phyloP scores from a whole-genome alignment of 257 asterid genomes.

The Osmanthus fragrans region DNA sequence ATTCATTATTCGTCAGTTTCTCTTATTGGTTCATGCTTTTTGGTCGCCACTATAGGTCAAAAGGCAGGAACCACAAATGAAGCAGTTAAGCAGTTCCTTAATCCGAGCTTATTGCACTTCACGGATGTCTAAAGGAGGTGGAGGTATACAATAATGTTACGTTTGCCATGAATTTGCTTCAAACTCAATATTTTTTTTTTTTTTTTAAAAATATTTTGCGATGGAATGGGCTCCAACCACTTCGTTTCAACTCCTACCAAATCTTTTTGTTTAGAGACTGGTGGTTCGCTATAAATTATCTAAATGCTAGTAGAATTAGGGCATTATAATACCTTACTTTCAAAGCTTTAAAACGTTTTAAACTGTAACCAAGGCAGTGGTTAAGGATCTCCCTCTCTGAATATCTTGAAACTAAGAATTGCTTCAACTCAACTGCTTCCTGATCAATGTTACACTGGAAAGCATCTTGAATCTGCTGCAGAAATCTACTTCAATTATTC shows the following conservation, averaged over 20 bases:
- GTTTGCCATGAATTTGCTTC: slow-evolving; percentile 5
- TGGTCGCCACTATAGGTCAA: slow-evolving; percentile 42
- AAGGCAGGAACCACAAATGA: slow-evolving; percentile 58
- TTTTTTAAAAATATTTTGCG: not conserved
- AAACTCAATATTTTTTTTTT: not conserved
- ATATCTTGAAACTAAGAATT: not conserved
- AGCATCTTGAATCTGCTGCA: not conserved
- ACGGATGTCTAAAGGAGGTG: slow-evolving; percentile 34
- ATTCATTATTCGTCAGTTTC: not conserved
- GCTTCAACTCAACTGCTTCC: not conserved
- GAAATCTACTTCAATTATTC: not conserved
- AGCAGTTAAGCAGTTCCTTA: slow-evolving; percentile 56
- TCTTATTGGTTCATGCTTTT: not conserved
- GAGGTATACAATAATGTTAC: slow-evolving; percentile 35
- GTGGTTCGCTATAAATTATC: not conserved
- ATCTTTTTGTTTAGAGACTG: not conserved
- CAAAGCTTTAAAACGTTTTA: not conserved
- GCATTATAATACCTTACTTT: not conserved
- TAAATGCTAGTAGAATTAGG: not conserved
- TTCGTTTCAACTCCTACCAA: not conserved
- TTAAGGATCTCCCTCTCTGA: not conserved
- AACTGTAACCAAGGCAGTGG: not conserved
- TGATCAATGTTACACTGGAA: not conserved
- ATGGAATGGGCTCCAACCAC: slow-evolving; percentile 2
- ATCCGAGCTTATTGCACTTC: slow-evolving; percentile 45